A percentile compares a stretch with the other conserved stretches of the same genome.
These are phyloP conservation scores for Cordyceps farinosa DNA, from an alignment of 2,329 filamentous ascomycete species.

Conservation along the genomic window DNA sequence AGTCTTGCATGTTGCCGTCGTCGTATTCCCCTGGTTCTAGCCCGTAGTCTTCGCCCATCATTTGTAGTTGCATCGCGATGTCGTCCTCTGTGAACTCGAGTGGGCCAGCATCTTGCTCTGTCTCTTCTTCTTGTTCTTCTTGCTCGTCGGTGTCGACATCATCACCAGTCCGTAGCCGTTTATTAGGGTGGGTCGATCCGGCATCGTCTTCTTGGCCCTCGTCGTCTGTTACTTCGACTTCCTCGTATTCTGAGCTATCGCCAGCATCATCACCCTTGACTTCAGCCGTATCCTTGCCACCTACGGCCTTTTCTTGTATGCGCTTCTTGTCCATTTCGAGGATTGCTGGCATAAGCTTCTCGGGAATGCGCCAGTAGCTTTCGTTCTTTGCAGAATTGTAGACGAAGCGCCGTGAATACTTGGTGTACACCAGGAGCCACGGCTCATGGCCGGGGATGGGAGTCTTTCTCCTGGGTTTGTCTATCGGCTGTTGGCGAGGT, in stretches of 20 bases:
- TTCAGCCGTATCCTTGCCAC: conserved; percentile 17
- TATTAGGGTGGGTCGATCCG: conserved; percentile 50
- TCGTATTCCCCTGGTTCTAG: conserved; percentile 75
- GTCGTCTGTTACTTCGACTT: conserved; percentile 59
- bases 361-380: conserved; percentile 93
- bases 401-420: conserved; percentile 82
- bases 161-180: conserved; percentile 54
- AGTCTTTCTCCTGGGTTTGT: conserved; percentile 77
- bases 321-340: conserved; percentile 68
- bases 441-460: conserved; percentile 76
- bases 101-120: conserved; percentile 44
- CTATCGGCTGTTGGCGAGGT: conserved; percentile 64
- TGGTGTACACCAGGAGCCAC: conserved; percentile 93
- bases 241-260: conserved; percentile 72
- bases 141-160: conserved; percentile 53
- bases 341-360: conserved; percentile 78
- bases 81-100: conserved; percentile 92
- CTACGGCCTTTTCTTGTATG: conserved; percentile 55
- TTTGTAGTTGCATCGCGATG: conserved; percentile 84
- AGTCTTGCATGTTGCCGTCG: conserved; percentile 56
- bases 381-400: conserved; percentile 82
- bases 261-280: conserved; percentile 27
- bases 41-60: conserved; percentile 83
- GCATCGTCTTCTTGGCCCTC: conserved; percentile 38
- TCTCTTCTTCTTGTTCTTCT: conserved; percentile 52